Evolutionary conservation across 306 rosid genomes (phyloP).

Genomic region (Cicer arietinum): DNA sequence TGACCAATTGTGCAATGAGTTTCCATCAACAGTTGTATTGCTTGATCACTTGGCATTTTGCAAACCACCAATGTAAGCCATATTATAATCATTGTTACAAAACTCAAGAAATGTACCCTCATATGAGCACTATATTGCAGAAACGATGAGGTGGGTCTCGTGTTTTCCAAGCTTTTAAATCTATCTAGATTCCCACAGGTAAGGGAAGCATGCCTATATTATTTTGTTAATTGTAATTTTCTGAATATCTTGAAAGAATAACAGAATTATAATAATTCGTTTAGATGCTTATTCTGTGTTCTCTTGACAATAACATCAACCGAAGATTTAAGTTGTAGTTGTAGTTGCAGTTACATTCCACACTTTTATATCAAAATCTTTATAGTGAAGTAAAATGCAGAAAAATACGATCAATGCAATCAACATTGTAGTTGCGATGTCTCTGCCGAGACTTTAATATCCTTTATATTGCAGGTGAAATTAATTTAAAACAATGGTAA

Average conservation of each 20-base stretch:
- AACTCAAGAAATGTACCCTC: slow-evolving; percentile 10
- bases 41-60: slow-evolving; percentile 89
- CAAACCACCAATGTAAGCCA: slow-evolving; percentile 80
- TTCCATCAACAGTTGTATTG: slow-evolving; percentile 77
- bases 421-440: no score
- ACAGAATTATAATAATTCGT: not conserved
- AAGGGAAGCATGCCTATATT: slow-evolving; percentile 19
- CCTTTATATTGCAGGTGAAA: no score
- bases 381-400: no score
- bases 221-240: not conserved
- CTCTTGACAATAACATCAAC: not conserved
- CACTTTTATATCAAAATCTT: no score
- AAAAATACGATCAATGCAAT: no score
- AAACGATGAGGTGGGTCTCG: slow-evolving; percentile 67
- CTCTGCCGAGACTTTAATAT: no score
- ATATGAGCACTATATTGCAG: slow-evolving; percentile 56
- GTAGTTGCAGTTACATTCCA: no score
- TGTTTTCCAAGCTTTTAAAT: slow-evolving; percentile 68
- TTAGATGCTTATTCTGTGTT: not conserved
- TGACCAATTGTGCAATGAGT: slow-evolving; percentile 75
- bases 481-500: no score
- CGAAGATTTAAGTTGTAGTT: no score
- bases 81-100: not conserved
- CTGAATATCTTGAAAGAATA: not conserved
- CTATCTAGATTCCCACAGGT: slow-evolving; percentile 91